Percentiles rank a stretch among this genome's conserved stretches.
Evolutionary conservation across 176 grass and related monocot species (phyloP).

Genomic region (Coix lacrymajobi): DNA sequence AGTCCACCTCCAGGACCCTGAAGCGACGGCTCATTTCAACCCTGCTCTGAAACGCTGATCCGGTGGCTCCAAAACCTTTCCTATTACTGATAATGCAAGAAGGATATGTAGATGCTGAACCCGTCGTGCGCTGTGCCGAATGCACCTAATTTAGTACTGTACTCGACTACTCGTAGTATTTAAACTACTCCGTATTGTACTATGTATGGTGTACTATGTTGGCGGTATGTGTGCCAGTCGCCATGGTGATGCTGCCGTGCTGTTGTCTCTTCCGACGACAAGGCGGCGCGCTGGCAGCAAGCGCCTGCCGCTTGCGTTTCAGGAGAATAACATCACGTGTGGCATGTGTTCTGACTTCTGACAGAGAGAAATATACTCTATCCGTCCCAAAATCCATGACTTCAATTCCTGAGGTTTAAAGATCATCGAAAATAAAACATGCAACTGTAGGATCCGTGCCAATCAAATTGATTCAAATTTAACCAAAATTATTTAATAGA

Average conservation of each 20-base stretch:
- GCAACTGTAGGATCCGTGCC: too few species aligned
- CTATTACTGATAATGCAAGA: background rate
- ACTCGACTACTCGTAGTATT: background rate
- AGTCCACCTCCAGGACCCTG: slow-evolving; percentile 58
- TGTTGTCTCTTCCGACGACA: background rate
- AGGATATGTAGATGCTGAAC: background rate
- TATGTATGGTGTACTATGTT: background rate
- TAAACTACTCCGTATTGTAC: too few species aligned
- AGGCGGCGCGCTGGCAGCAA: background rate
- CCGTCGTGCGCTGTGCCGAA: background rate
- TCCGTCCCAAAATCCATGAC: background rate
- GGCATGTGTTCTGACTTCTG: background rate
- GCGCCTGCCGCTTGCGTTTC: background rate
- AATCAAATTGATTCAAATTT: too few species aligned
- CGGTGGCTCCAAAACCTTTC: background rate
- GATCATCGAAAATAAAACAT: too few species aligned
- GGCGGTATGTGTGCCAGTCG: background rate
- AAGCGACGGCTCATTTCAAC: slow-evolving; percentile 47
- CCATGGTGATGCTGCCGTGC: background rate
- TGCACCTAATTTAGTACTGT: background rate
- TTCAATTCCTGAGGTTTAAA: background rate
- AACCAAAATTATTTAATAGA: too few species aligned
- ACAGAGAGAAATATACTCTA: background rate
- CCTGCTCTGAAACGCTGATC: slow-evolving; percentile 17
- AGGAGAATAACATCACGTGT: background rate